Evolutionary conservation across 2,329 filamentous ascomycete genomes (phyloP).

Genomic region (Diplodia scrobiculata): DNA sequence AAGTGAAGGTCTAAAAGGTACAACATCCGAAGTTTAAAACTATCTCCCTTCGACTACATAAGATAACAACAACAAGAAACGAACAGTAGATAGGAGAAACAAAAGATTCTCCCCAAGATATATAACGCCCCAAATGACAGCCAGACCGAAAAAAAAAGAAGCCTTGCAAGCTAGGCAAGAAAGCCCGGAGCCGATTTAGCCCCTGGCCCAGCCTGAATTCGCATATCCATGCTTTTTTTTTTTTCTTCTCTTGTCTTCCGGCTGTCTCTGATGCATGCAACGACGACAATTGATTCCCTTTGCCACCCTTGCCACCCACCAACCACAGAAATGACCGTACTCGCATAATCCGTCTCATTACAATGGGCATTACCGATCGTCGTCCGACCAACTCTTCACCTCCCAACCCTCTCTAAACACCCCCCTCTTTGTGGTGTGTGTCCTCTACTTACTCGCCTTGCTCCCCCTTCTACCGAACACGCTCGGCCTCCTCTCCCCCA

Average conservation of each 20-base stretch:
- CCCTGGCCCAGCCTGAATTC: background rate
- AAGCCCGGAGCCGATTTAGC: background rate
- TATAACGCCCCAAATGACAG: slow-evolving; percentile 4
- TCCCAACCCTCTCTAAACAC: background rate
- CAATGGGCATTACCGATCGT: background rate
- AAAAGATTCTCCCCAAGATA: slow-evolving; percentile 13
- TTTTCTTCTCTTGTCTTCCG: background rate
- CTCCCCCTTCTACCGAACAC: slow-evolving; percentile 24
- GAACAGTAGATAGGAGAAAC: background rate
- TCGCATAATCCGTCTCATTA: background rate
- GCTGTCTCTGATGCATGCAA: background rate
- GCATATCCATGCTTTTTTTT: background rate
- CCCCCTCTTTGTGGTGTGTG: too few species aligned
- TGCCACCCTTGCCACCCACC: background rate
- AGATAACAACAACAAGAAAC: background rate
- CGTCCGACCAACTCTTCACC: background rate
- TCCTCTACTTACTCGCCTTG: slow-evolving; percentile 3
- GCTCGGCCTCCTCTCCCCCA: slow-evolving; percentile 23
- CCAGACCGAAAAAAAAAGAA: background rate
- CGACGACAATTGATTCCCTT: background rate
- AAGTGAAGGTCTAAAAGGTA: background rate
- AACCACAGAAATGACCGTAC: background rate
- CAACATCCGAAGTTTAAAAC: background rate
- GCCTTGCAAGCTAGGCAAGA: background rate
- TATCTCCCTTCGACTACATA: background rate